These are phyloP conservation scores for Lagenidium sp. DNA, from an alignment of 352 stramenopile species.

Conservation along the genomic window DNA sequence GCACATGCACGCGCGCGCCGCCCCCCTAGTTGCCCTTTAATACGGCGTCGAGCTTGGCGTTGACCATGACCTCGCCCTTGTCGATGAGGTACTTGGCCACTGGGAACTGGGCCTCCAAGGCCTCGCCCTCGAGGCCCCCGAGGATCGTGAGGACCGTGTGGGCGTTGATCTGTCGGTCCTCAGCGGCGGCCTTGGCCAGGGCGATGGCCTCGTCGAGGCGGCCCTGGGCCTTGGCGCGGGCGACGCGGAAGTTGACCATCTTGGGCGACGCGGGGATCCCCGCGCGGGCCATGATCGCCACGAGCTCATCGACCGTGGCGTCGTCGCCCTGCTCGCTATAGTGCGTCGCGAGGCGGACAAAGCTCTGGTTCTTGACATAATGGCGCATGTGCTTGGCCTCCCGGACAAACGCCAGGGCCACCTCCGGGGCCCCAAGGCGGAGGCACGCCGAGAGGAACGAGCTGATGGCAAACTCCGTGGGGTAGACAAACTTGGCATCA, in stretches of 20 bases:
- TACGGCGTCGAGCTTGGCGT: constrained; percentile 16
- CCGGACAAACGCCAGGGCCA: constrained; percentile 64
- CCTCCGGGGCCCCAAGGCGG: constrained; percentile 40
- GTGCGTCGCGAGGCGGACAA: constrained; percentile 64
- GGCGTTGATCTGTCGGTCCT: constrained; percentile 68
- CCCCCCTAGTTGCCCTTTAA: constrained; percentile 7
- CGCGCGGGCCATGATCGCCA: constrained; percentile 35
- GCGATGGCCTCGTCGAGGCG: constrained; percentile 48
- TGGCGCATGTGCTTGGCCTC: constrained; percentile 59
- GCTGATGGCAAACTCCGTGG: constrained; percentile 40
- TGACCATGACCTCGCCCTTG: constrained; percentile 63
- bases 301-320: constrained; percentile 49
- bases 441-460: constrained; percentile 65
- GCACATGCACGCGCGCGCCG: background rate
- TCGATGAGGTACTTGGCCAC: constrained; percentile 70
- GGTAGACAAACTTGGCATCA: constrained; percentile 72
- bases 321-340: constrained; percentile 44
- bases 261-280: constrained; percentile 49
- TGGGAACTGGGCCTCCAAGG: constrained; percentile 45
- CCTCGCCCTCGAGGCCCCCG: constrained; percentile 45
- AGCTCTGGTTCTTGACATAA: constrained; percentile 73
- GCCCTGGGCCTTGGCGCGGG: constrained; percentile 50
- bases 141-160: constrained; percentile 66
- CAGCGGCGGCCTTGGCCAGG: constrained; percentile 55
- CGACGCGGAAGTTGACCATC: constrained; percentile 64